Evolutionary conservation across 768 basidiomycete species (phyloP).

Genomic region (Infundibulicybe gibba): DNA sequence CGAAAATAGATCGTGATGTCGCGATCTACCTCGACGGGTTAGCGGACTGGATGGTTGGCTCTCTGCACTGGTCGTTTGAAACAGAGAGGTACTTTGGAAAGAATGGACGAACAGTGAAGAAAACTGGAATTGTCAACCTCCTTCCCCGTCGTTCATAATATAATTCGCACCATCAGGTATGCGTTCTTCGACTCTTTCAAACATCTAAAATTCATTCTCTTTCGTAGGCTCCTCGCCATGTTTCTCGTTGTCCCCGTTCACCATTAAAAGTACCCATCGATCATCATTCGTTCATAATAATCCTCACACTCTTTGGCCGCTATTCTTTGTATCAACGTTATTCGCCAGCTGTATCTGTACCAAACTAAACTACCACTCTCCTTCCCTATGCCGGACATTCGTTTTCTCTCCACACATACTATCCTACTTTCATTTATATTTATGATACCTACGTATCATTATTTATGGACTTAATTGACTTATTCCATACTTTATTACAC

Average conservation of each 20-base stretch:
- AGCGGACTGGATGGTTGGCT: constrained; percentile 77
- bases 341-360: constrained; percentile 11
- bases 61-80: constrained; percentile 76
- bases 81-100: constrained; percentile 72
- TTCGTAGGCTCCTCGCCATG: not conserved
- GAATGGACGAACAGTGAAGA: constrained; percentile 51
- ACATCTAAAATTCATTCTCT: not conserved
- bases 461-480: constrained; percentile 12
- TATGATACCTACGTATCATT: constrained; percentile 3
- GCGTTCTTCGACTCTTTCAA: not conserved
- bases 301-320: not conserved
- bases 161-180: constrained; percentile 2
- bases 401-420: constrained; percentile 1
- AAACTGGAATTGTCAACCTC: constrained; percentile 51
- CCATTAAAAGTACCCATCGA: constrained; percentile 2
- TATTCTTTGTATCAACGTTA: not conserved
- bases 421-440: constrained; percentile 11
- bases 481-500: constrained; percentile 8
- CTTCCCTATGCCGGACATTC: constrained; percentile 4
- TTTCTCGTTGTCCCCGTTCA: not conserved
- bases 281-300: not conserved
- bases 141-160: constrained; percentile 35
- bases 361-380: no score
- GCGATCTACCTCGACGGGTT: constrained; percentile 63
- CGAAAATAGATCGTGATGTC: constrained; percentile 61